Conservation (phyloP, 768 basidiomycete species). For the Pleurotus citrinopileatus region DNA sequence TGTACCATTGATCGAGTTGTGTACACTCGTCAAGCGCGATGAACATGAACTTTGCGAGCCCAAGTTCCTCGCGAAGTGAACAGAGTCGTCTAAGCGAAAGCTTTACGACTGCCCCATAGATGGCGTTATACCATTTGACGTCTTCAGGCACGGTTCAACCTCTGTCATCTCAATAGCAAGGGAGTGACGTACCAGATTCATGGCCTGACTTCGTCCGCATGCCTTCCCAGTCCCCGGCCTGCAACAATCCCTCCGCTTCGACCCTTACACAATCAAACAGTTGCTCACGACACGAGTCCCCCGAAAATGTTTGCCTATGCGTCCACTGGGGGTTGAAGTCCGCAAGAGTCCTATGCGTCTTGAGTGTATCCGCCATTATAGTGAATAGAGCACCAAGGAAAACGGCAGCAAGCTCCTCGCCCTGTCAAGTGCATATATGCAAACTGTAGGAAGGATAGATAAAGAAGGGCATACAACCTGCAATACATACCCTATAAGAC, state of each 20-base stretch:
- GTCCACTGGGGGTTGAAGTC: too few relatives aligned
- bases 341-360: background rate
- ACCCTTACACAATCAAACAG: background rate
- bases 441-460: background rate
- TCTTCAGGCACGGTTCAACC: background rate
- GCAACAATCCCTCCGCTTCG: too few relatives aligned
- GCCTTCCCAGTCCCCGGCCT: too few relatives aligned
- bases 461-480: background rate
- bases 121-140: background rate
- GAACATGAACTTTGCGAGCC: background rate
- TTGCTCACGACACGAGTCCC: background rate
- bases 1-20: background rate
- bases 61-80: background rate
- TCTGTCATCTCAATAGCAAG: too few relatives aligned
- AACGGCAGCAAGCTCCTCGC: conserved; percentile 8
- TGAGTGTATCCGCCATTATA: conserved; percentile 2
- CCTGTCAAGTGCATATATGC: background rate
- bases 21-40: conserved; percentile 10
- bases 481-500: background rate
- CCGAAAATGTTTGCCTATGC: background rate
- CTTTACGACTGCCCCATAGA: background rate
- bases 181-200: too few relatives aligned
- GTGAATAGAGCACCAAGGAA: conserved; percentile 9
- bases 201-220: too few relatives aligned
- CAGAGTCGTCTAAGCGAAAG: background rate